phyloP scores from a whole-genome alignment of 495 filamentous ascomycete genomes.

The Hyphodiscus hymeniophilus region DNA sequence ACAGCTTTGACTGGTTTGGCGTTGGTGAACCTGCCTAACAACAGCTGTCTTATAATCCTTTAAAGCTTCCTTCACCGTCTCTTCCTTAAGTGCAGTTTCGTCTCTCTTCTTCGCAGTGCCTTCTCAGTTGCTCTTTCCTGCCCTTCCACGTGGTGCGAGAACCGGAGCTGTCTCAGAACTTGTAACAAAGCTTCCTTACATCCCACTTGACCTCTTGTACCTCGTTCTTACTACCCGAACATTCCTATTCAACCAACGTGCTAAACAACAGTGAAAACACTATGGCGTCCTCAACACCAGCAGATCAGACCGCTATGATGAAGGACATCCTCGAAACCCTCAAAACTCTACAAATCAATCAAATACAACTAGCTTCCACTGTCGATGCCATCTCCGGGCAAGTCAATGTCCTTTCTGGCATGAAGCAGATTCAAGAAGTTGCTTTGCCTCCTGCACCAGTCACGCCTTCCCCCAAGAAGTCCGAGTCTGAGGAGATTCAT shows the following conservation, averaged over 20 bases:
- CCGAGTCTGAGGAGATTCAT: constrained; percentile 4
- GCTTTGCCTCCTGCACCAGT: constrained; percentile 11
- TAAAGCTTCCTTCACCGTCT: too few species aligned
- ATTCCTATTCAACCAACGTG: neutral
- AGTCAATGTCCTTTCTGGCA: constrained; percentile 49
- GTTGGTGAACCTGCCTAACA: too few species aligned
- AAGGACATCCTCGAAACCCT: constrained; percentile 26
- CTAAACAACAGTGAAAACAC: neutral
- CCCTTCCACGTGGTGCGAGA: neutral
- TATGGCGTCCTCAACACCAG: constrained; percentile 17
- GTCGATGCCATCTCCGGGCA: constrained; percentile 60
- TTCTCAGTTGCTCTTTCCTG: neutral
- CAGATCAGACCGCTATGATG: constrained; percentile 20
- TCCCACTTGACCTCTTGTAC: neutral
- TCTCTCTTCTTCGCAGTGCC: too few species aligned
- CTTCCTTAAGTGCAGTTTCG: too few species aligned
- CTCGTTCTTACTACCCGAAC: neutral
- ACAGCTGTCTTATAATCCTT: too few species aligned
- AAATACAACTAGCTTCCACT: constrained; percentile 48
- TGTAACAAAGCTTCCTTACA: neutral
- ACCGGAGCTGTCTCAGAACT: constrained; percentile 1
- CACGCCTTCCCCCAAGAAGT: neutral
- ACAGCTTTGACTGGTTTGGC: too few species aligned
- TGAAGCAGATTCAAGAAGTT: constrained; percentile 45
- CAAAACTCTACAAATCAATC: constrained; percentile 25